These are phyloP conservation scores for Cladosporium oxysporum DNA, from an alignment of 2,329 filamentous ascomycete genomes.

Conservation along the genomic window DNA sequence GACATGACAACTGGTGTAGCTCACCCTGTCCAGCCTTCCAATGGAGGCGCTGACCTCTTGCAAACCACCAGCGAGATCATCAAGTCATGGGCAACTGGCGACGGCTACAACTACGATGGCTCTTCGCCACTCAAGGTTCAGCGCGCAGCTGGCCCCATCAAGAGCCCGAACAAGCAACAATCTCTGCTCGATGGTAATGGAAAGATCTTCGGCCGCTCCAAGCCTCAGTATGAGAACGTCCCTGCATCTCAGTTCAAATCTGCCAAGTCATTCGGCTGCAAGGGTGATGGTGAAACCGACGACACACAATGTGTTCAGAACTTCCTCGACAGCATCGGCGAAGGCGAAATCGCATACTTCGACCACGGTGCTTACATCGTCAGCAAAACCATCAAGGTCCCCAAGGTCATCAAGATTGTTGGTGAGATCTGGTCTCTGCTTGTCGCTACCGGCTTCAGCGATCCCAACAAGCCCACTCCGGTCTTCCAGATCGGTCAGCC, in stretches of 20 bases:
- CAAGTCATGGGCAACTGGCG: slow-evolving; percentile 76
- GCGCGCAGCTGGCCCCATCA: slow-evolving; percentile 25
- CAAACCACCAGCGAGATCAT: slow-evolving; percentile 67
- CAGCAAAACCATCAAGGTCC: slow-evolving; percentile 53
- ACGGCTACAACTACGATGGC: slow-evolving; percentile 58
- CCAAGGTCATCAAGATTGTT: slow-evolving; percentile 53
- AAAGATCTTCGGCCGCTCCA: slow-evolving; percentile 77
- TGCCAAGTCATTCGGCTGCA: slow-evolving; percentile 76
- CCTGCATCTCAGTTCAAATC: slow-evolving; percentile 73
- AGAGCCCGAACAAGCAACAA: slow-evolving; percentile 62
- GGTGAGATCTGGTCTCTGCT: slow-evolving; percentile 59
- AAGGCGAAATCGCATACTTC: slow-evolving; percentile 62
- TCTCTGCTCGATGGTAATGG: slow-evolving; percentile 65
- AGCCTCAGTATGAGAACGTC: slow-evolving; percentile 80
- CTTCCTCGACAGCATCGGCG: slow-evolving; percentile 65
- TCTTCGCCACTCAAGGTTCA: slow-evolving; percentile 52
- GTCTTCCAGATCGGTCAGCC: slow-evolving; percentile 80
- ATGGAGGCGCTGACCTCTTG: slow-evolving; percentile 62
- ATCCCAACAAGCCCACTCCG: slow-evolving; percentile 73
- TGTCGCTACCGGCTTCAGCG: slow-evolving; percentile 61
- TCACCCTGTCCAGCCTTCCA: slow-evolving; percentile 63
- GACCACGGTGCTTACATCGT: slow-evolving; percentile 65
- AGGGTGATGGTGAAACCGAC: slow-evolving; percentile 83
- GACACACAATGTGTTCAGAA: slow-evolving; percentile 84
- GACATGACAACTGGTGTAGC: slow-evolving; percentile 70